Evolutionary conservation across 805 yeast genomes (phyloP), one percentile per base, ranked within the genome.

Genomic region (Kuraishia molischiana): DNA sequence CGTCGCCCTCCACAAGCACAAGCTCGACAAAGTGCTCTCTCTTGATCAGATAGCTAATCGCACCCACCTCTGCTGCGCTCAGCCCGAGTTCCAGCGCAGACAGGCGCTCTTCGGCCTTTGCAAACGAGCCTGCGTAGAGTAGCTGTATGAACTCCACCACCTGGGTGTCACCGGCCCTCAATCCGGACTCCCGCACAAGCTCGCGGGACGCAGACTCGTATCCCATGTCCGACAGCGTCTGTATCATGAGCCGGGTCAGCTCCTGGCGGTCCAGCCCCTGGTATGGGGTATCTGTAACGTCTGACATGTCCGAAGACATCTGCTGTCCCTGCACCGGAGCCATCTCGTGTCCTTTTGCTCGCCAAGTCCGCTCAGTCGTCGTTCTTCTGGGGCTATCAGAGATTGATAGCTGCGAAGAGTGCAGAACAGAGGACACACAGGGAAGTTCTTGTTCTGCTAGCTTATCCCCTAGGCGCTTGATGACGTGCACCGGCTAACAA

Each of bases 221-320:
- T n/a, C 39, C 39, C 13, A 37, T 29, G 26, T 37, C 39, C n/a
- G n/a, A 9, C 26, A 37, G 36, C 21, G 32, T 19, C 26, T 37
- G 39, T 3, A 20, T 36, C 15, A 37, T n/a, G n/a, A 37, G 36
- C 4, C 39, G 29, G 10, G 30, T 21, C 19, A 37, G 10, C 19
- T 37, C 36, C 19, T n/a, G 19, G 9, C 32, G 29, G 15, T 37
- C 36, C n/a, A 37, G 15, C 5, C 24, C 17, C 14, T 32, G 14
- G 15, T 32, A 32, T 2, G 38, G 20, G 29, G 32, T 22, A 22
- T 22, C 26, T 22, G 26, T 8, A 8, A 11, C 11, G 11, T 8
- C 8, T 8, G 26, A 22, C 26, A 22, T 22, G 26, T 22, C 26
- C 26, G 11, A 11, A 8, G 26, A 22, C 11, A 22, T 8, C 8